Percentiles rank a stretch among this genome's conserved stretches.
phyloP scores from a whole-genome alignment of 148 eudicot species.

The Cornus kousa region DNA sequence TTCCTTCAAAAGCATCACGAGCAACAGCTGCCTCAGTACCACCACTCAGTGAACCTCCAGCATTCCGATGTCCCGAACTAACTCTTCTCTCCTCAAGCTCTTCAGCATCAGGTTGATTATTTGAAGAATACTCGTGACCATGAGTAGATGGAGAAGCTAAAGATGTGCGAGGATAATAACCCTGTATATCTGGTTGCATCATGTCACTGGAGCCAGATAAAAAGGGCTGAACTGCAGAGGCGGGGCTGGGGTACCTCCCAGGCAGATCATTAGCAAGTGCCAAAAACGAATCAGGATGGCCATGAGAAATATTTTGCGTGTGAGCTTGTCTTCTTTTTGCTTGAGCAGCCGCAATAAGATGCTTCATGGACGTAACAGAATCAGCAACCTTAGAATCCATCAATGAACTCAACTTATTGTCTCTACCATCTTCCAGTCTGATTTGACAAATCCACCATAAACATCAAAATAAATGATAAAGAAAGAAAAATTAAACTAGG shows the following conservation, averaged over 20 bases:
- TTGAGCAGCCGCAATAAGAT: conserved; percentile 93
- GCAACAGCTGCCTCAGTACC: conserved; percentile 98
- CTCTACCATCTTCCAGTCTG: conserved; percentile 52
- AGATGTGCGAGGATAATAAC: conserved; percentile 30
- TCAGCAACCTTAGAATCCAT: conserved; percentile 52
- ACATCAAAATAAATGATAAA: not conserved
- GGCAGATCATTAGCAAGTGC: conserved; percentile 27
- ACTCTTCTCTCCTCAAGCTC: conserved; percentile 60
- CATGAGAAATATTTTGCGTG: conserved; percentile 41
- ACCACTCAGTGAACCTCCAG: conserved; percentile 71
- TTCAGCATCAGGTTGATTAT: conserved; percentile 44
- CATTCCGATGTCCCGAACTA: conserved; percentile 50
- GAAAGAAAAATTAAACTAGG: not conserved
- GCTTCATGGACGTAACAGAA: conserved; percentile 60
- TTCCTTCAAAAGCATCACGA: conserved; percentile 99
- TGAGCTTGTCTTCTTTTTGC: conserved; percentile 76
- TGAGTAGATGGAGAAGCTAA: conserved; percentile 49
- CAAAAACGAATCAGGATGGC: conserved; percentile 23
- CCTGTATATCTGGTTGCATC: conserved; percentile 38
- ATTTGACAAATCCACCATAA: conserved; percentile 7
- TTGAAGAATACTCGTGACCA: conserved; percentile 24
- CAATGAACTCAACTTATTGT: conserved; percentile 34
- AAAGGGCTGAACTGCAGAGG: conserved; percentile 34
- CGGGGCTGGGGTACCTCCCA: conserved; percentile 50
- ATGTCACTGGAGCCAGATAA: conserved; percentile 35